Conservation (phyloP, 2,329 filamentous ascomycete species). For the Ophiostoma montium region DNA sequence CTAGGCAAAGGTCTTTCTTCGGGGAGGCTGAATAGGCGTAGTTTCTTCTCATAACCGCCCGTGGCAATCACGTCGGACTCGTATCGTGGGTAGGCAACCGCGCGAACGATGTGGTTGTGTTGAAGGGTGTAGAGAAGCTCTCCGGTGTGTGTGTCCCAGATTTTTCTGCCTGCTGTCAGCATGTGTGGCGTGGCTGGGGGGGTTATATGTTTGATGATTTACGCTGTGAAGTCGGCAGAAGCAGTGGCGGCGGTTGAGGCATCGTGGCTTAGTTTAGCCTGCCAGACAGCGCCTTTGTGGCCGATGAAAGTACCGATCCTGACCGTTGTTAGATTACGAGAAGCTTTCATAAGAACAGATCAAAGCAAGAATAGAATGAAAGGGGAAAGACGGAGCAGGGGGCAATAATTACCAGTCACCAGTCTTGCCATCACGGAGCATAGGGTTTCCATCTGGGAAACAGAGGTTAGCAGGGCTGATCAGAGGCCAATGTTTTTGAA, state of each 20-base stretch:
- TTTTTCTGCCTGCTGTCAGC: conserved; percentile 45
- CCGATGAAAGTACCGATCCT: conserved; percentile 98
- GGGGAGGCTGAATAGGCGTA: conserved; percentile 81
- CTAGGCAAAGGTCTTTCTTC: conserved; percentile 33
- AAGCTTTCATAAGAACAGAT: not conserved
- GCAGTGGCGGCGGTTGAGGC: conserved; percentile 81
- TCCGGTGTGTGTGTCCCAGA: conserved; percentile 94
- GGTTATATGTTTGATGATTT: conserved; percentile 13
- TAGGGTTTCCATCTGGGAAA: conserved; percentile 77
- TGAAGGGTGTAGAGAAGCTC: conserved; percentile 76
- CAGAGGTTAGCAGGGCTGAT: conserved; percentile 11
- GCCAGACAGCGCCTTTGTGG: conserved; percentile 97
- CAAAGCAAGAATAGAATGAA: not conserved
- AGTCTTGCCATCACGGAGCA: conserved; percentile 91
- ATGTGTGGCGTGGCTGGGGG: not conserved
- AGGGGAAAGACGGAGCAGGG: not conserved
- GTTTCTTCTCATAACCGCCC: conserved; percentile 89
- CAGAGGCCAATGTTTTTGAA: too few relatives aligned
- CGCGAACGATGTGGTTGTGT: conserved; percentile 90
- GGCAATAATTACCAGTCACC: conserved; percentile 60
- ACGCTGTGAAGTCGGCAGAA: conserved; percentile 92
- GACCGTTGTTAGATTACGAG: conserved; percentile 38
- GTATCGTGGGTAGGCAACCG: conserved; percentile 77
- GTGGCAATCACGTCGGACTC: conserved; percentile 77
- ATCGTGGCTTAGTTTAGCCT: conserved; percentile 79